These are phyloP conservation scores for Mycena vulgaris DNA, from an alignment of 768 basidiomycete species.

Conservation along the genomic window DNA sequence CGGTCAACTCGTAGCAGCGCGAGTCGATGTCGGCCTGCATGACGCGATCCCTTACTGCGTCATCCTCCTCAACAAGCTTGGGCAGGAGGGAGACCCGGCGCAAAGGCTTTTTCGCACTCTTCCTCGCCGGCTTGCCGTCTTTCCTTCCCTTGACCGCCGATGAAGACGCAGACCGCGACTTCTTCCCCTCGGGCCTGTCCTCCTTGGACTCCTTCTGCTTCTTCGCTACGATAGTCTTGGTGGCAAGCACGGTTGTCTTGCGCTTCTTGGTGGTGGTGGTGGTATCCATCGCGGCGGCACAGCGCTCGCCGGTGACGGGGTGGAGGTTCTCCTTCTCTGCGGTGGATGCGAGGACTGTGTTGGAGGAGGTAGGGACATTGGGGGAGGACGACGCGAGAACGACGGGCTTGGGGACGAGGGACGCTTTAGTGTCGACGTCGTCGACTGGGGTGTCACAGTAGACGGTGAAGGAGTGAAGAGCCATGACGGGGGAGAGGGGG, in stretches of 20 bases:
- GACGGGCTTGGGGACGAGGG: slow-evolving; percentile 39
- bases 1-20: slow-evolving; percentile 86
- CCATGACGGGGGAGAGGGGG: slow-evolving; percentile 54
- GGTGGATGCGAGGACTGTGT: slow-evolving; percentile 52
- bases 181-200: slow-evolving; percentile 68
- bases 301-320: slow-evolving; percentile 79
- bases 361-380: slow-evolving; percentile 47
- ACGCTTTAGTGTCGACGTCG: slow-evolving; percentile 48
- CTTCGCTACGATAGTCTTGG: slow-evolving; percentile 63
- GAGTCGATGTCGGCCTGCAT: slow-evolving; percentile 75
- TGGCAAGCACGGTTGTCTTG: slow-evolving; percentile 71
- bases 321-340: slow-evolving; percentile 86
- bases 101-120: slow-evolving; percentile 55
- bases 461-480: slow-evolving; percentile 72
- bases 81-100: slow-evolving; percentile 74
- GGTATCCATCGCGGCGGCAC: slow-evolving; percentile 52
- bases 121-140: slow-evolving; percentile 56
- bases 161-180: slow-evolving; percentile 67
- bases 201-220: slow-evolving; percentile 63
- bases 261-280: slow-evolving; percentile 72
- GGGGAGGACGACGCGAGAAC: slow-evolving; percentile 42
- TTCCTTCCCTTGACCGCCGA: slow-evolving; percentile 52
- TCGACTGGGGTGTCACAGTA: slow-evolving; percentile 70
- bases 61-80: slow-evolving; percentile 69
- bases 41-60: slow-evolving; percentile 43